These are phyloP conservation scores for Tulasnella sp. DNA, from an alignment of 768 basidiomycete species.

Conservation along the genomic window DNA sequence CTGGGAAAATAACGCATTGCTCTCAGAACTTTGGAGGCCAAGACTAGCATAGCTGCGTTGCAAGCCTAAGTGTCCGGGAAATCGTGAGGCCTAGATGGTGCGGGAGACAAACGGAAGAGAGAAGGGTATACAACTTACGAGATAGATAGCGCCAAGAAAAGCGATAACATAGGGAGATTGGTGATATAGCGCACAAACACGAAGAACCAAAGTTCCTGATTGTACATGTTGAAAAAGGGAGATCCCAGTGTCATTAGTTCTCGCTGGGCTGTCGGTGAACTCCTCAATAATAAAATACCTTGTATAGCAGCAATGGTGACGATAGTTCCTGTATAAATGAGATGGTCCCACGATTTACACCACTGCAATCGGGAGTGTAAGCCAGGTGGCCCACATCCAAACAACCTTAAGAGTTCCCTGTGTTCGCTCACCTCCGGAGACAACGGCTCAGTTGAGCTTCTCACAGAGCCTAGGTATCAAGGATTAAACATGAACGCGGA, in stretches of 20 bases:
- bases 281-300: background rate
- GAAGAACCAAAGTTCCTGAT: background rate
- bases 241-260: background rate
- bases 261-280: background rate
- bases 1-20: background rate
- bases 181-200: background rate
- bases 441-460: background rate
- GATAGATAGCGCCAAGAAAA: background rate
- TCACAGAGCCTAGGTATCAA: background rate
- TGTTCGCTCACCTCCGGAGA: background rate
- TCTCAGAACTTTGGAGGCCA: background rate
- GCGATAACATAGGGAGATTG: background rate
- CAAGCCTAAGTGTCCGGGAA: background rate
- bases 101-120: background rate
- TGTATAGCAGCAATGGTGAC: background rate
- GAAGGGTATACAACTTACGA: background rate
- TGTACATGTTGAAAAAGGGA: background rate
- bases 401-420: background rate
- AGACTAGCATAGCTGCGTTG: background rate
- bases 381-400: background rate
- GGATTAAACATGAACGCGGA: background rate
- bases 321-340: background rate
- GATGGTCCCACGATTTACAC: background rate
- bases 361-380: background rate
- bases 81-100: background rate